Conservation (phyloP, 1,139 yeast species). For the Scheffersomyces segobiensis region DNA sequence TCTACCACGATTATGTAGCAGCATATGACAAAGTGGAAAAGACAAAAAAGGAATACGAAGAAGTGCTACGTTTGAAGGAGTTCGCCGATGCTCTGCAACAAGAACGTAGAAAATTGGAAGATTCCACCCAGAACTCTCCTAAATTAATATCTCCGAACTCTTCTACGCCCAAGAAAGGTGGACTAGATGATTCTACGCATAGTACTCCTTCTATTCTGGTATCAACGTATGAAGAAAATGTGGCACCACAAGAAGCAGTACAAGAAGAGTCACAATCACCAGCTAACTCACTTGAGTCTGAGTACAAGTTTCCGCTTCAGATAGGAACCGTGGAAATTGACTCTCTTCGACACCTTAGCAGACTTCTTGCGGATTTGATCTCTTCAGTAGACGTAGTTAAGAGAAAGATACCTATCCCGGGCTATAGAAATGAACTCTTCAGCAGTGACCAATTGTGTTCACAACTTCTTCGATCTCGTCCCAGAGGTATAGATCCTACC, state of each 20-base stretch:
- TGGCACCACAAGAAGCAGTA: background rate
- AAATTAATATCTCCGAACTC: background rate
- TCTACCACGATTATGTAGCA: conserved; percentile 29
- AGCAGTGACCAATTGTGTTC: conserved; percentile 41
- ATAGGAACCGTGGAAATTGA: conserved; percentile 29
- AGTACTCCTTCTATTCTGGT: background rate
- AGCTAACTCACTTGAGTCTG: conserved; percentile 3
- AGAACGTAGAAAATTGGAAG: conserved; percentile 15
- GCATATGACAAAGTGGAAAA: conserved; percentile 28
- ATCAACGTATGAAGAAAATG: background rate
- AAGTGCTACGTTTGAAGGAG: conserved; percentile 33
- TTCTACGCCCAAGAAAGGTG: background rate
- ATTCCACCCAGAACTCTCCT: background rate
- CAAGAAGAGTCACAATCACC: background rate
- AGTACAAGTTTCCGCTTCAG: conserved; percentile 33
- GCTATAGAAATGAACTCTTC: conserved; percentile 41
- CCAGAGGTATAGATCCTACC: conserved; percentile 39
- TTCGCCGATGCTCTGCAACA: conserved; percentile 15
- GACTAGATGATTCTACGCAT: background rate
- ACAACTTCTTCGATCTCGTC: conserved; percentile 27
- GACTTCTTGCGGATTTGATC: conserved; percentile 26
- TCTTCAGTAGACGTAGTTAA: conserved; percentile 26
- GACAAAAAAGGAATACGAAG: conserved; percentile 31
- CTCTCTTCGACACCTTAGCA: conserved; percentile 19
- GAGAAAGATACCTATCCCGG: conserved; percentile 43